Conservation (phyloP, 768 basidiomycete genomes). For the Tricholoma matsutake region DNA sequence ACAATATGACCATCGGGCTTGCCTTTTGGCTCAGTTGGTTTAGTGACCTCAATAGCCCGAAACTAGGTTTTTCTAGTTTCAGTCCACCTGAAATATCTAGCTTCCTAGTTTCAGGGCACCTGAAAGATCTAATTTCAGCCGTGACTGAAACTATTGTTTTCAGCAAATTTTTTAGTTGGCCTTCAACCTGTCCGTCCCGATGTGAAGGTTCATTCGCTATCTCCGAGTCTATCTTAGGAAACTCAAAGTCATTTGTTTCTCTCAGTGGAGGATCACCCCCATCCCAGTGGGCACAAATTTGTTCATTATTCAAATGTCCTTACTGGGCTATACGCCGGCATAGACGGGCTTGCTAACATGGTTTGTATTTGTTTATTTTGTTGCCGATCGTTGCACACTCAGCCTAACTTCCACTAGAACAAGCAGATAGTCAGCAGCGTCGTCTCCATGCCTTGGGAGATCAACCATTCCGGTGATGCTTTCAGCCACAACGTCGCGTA, state of each 20-base stretch:
- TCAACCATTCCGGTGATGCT: not conserved
- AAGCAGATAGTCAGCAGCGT: not conserved
- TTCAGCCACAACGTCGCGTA: not conserved
- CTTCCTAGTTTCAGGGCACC: no score
- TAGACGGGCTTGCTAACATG: not conserved
- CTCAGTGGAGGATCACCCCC: slow-evolving; percentile 1
- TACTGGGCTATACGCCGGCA: not conserved
- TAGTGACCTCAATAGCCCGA: no score
- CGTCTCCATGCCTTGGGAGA: not conserved
- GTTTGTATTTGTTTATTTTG: not conserved
- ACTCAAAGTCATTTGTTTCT: not conserved
- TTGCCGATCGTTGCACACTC: no score
- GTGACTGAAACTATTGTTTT: no score
- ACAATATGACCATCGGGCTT: no score
- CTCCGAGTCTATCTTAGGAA: not conserved
- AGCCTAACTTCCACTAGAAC: not conserved
- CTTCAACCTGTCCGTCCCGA: no score
- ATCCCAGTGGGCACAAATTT: not conserved
- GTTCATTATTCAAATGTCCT: not conserved
- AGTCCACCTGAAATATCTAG: no score
- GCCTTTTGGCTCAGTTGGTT: no score
- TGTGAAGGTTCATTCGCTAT: not conserved
- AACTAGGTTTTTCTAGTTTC: no score
- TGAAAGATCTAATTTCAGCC: no score
- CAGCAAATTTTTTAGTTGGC: no score